phyloP scores from a whole-genome alignment of 2,329 filamentous ascomycete genomes.

The Aureobasidium vineae region DNA sequence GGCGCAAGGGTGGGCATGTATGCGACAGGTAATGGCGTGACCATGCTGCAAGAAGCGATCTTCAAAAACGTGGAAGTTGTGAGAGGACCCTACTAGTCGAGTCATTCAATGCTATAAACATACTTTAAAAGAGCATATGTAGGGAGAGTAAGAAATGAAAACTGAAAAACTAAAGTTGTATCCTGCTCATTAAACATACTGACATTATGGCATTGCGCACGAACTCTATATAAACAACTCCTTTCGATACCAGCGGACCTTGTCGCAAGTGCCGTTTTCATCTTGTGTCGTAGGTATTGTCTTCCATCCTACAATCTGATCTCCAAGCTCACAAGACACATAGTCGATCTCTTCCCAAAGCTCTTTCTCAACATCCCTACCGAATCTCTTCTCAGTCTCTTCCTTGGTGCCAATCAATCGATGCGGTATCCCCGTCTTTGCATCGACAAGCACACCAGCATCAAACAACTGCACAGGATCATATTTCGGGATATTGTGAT shows the following conservation, averaged over 20 bases:
- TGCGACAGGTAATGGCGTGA: not conserved
- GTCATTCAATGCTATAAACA: not conserved
- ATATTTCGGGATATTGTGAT: slow-evolving; percentile 36
- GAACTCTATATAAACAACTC: not conserved
- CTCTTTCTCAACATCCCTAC: slow-evolving; percentile 33
- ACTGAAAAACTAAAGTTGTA: not conserved
- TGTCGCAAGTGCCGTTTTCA: slow-evolving; percentile 11
- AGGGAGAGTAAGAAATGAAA: not conserved
- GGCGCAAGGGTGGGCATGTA: not conserved
- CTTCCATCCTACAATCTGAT: slow-evolving; percentile 30
- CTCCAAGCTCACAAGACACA: slow-evolving; percentile 31
- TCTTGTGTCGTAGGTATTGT: not conserved
- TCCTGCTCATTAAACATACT: not conserved
- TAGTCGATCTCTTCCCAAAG: slow-evolving; percentile 33
- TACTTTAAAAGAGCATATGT: not conserved
- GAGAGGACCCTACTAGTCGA: not conserved
- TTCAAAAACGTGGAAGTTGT: not conserved
- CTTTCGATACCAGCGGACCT: slow-evolving; percentile 8
- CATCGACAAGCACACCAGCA: slow-evolving; percentile 27
- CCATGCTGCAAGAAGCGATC: not conserved
- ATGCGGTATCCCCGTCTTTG: slow-evolving; percentile 23
- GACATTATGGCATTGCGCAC: not conserved
- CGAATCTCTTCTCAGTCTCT: slow-evolving; percentile 31
- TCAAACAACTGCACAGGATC: slow-evolving; percentile 35
- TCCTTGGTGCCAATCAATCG: slow-evolving; percentile 32